Evolutionary conservation across 2,329 filamentous ascomycete genomes (phyloP), one percentile per base, ranked within the genome.

Genomic region (Paracamarosporium sp.): DNA sequence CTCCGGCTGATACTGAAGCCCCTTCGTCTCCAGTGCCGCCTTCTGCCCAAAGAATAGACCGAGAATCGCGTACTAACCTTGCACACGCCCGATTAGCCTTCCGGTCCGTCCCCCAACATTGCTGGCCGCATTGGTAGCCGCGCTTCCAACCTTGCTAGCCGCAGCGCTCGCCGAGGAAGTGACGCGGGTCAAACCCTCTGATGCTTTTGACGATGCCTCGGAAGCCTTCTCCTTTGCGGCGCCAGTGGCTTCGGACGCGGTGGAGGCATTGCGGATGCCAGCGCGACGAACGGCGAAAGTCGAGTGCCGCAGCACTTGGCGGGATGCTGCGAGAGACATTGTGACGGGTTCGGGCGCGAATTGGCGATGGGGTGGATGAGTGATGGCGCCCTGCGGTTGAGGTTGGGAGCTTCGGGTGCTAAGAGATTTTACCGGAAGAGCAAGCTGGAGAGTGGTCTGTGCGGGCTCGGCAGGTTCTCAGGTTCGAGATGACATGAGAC

Each of bases 51-150:
- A 17, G 52, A 28, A 45, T 40, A 53, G 35, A 50, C 20, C 36
- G 45, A 31, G 24, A 55, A 45, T 44, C 6, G 57, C 43, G 47
- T 60, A 81, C 93, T 82, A 86, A 98, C 95, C 90, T 85, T 97
- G 91, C 73, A 95, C 83, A 73, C 93, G 91, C 69, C 83, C 84
- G 77, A 97, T 86, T 67, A 93, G 75, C 79, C 85, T 87, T 72
- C 92, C 93, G 61, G 92, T 93, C 71, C 90, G 87, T 72, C 94
- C 94, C 73, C 93, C 93, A 76, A 93, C 85, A 80, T 88, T 90
- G 83, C 81, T 66, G 17, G 89, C 80, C 55, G 87, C 66, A 57
- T 67, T 69, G 54, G 59, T 59, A 47, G 69, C 65, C 15, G 67
- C 85, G 75, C 87, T 86, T 56, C 90, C 90, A 68, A 90, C 91